These are phyloP conservation scores for Jamesozyma gamospora DNA, from an alignment of 805 yeast species.

Conservation along the genomic window DNA sequence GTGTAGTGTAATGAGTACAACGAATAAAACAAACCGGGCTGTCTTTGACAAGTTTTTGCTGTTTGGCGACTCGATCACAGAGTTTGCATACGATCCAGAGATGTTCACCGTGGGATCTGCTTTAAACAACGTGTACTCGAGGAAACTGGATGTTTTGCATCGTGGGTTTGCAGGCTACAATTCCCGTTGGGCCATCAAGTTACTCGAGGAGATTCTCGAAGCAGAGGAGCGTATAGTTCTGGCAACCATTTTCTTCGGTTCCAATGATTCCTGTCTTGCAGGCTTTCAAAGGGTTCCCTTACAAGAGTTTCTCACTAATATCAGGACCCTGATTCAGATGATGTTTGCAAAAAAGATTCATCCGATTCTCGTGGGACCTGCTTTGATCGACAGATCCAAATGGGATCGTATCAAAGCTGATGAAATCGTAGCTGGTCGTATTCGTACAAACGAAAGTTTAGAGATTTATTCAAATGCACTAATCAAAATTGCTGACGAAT, in stretches of 20 bases:
- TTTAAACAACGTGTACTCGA: slow-evolving; percentile 39
- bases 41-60: slow-evolving; percentile 31
- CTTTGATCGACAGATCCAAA: slow-evolving; percentile 37
- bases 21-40: too few species aligned
- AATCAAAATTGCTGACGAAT: slow-evolving; percentile 34
- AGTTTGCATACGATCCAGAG: slow-evolving; percentile 36
- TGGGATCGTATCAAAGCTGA: slow-evolving; percentile 31
- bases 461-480: slow-evolving; percentile 44
- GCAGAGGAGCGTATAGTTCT: slow-evolving; percentile 38
- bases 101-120: slow-evolving; percentile 46
- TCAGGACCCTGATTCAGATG: slow-evolving; percentile 33
- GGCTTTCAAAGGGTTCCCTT: slow-evolving; percentile 44
- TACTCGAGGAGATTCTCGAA: slow-evolving; percentile 42
- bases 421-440: slow-evolving; percentile 33
- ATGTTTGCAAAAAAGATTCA: slow-evolving; percentile 36
- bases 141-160: slow-evolving; percentile 57
- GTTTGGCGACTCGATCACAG: slow-evolving; percentile 20
- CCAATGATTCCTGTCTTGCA: slow-evolving; percentile 56
- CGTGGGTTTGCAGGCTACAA: slow-evolving; percentile 77
- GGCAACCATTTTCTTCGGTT: slow-evolving; percentile 63
- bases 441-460: slow-evolving; percentile 39
- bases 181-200: slow-evolving; percentile 45
- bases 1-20: too few species aligned
- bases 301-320: slow-evolving; percentile 40
- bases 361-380: slow-evolving; percentile 56